Base-by-base conservation (phyloP, 441 rosid genomes). In the Rhodomyrtus psidioides region DNA sequence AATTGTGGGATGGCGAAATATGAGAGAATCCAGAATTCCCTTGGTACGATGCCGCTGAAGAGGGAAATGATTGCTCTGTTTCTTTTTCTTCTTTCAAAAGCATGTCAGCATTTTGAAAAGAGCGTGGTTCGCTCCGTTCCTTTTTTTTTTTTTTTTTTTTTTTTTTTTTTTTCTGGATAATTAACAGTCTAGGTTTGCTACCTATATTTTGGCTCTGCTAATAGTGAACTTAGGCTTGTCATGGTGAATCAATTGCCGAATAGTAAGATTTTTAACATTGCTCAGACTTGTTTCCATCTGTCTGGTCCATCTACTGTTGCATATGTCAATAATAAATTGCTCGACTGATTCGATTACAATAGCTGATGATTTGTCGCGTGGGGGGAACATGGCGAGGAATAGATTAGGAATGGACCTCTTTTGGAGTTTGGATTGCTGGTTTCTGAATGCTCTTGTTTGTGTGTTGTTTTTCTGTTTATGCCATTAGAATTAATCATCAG, bases 1-100 rank as follows among this genome's bases (percentile, higher is more conserved):
- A 92, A 86, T 57, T 93, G 49, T 92, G 96, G 96, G 96, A 93
- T 85, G 94, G 93, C 42, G 92, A 94, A 84, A 91, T 92, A 85
- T 94, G 90, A 92, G 86, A 84, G 79, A 26, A 70, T 10, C 21
- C 10, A 39, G 49, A 23, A 21, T 39, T 39, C 16, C 5, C 79
- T 39, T 39, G 79, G 79, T 9, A 39, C 16, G 7, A 39, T 7
- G 8, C 79, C 5, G 0, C 79, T 70, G n/a, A 39, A 39, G 79
- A 21, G 79, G 79, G 49, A 70, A 70, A 70, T 21, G 15, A 39
- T 70, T 70, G 79, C 49, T 70, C 79, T 21, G 49, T 70, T 70
- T 70, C 49, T 57, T 26, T 56, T n/a, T n/a, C 28, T 70, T 70
- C 7, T 39, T 70, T 10, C 15, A 70, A 39, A 70, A 70, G 49